A percentile compares a stretch with the other conserved stretches of the same genome.
These are phyloP conservation scores for Venturia aucupariae DNA, from an alignment of 2,329 filamentous ascomycete genomes.

Conservation along the genomic window DNA sequence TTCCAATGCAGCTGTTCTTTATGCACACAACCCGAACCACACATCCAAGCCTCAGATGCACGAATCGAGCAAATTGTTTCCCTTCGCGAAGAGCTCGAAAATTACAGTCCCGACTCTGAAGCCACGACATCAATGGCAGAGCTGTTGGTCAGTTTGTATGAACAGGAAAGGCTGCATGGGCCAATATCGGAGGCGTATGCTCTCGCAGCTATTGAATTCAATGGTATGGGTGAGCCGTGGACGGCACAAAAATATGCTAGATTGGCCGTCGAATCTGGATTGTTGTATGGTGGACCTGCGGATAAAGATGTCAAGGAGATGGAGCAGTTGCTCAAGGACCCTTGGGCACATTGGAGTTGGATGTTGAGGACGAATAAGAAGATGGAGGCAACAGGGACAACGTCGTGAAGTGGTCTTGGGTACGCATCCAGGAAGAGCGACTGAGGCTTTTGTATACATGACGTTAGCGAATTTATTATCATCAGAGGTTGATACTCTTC, in stretches of 20 bases:
- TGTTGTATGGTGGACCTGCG: constrained; percentile 22
- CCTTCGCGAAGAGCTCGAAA: constrained; percentile 27
- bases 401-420: background rate
- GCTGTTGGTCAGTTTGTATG: constrained; percentile 29
- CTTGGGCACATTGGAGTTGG: constrained; percentile 25
- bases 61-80: constrained; percentile 26
- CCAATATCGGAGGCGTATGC: constrained; percentile 27
- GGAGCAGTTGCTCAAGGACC: constrained; percentile 24
- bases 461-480: background rate
- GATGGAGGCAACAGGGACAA: background rate
- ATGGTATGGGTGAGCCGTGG: constrained; percentile 26
- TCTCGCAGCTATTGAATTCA: constrained; percentile 33
- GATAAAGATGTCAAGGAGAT: constrained; percentile 27
- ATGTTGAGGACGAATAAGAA: constrained; percentile 8
- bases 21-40: constrained; percentile 24
- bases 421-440: background rate
- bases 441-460: background rate
- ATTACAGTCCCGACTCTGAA: constrained; percentile 25
- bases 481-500: background rate
- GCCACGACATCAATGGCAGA: constrained; percentile 25
- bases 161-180: constrained; percentile 27
- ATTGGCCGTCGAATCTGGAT: constrained; percentile 21
- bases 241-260: constrained; percentile 28
- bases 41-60: constrained; percentile 26
- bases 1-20: constrained; percentile 32